Evolutionary conservation across 2,329 filamentous ascomycete genomes (phyloP), one percentile per base, ranked within the genome.

Genomic region (Paraconiothyrium sp.): DNA sequence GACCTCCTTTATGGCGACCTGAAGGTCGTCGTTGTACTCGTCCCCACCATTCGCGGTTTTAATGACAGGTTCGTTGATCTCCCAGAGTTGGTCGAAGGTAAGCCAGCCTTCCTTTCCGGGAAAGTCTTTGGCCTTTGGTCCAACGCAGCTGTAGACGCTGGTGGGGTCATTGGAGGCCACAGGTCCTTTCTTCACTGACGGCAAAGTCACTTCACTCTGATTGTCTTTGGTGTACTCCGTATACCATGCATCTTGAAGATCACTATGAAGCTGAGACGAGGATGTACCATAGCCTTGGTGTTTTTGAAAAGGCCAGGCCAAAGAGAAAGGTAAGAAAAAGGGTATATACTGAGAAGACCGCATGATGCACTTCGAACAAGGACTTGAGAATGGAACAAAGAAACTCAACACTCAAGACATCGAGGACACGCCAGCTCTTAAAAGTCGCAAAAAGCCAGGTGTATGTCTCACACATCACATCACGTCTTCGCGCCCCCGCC

Each of bases 61-160:
- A 22, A 67, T 64, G 4, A 54, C 41, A 8, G 60, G 57, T 32
- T 57, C 44, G 43, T 69, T 69, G 47, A 67, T 67, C 5, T 50
- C 20, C 67, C 67, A 69, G 2, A 69, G 46, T 13, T 58, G 20
- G 9, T 59, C 48, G 52, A 67, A 67, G 35, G 54, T 60, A 9
- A 67, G 27, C 67, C 67, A 69, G 16, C 59, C 32, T 2, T 63
- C 46, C 22, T 52, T 49, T 1, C 48, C 37, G 2, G 64, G 64
- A 34, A 54, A 67, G 27, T 64, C 58, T 9, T 52, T 39, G 10
- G 60, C 27, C 39, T 52, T 47, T 8, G 63, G 59, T 5, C 65
- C 63, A 20, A 32, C 39, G 39, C 64, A 67, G 39, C 57, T 63
- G 32, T 67, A 65, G 48, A 60, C 49, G 3, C 14, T 27, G 4